Conservation (phyloP, 495 filamentous ascomycete species). For the Opeltia flavorubescens region DNA sequence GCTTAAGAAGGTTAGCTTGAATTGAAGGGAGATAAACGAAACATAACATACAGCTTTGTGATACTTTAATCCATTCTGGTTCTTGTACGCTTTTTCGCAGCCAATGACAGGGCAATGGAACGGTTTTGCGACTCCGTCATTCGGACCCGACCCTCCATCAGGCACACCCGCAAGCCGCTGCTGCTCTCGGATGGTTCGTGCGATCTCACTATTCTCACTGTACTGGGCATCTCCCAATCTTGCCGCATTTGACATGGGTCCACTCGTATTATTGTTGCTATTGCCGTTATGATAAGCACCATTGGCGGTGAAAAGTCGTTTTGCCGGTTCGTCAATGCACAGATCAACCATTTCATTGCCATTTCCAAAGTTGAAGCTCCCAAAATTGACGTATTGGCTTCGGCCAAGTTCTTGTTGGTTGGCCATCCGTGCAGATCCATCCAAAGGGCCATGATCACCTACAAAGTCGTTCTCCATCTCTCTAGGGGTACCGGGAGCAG, state of each 20-base stretch:
- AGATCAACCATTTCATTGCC: conserved; percentile 49
- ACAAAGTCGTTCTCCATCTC: conserved; percentile 46
- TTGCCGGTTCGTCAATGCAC: conserved; percentile 92
- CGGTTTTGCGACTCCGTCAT: conserved; percentile 61
- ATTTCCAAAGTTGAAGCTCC: conserved; percentile 15
- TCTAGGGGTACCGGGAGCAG: conserved; percentile 57
- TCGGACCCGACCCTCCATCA: conserved; percentile 32
- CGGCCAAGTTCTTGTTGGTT: conserved; percentile 35
- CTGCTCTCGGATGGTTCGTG: conserved; percentile 54
- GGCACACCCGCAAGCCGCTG: conserved; percentile 55
- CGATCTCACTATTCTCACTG: conserved; percentile 60
- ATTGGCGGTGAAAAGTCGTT: conserved; percentile 76
- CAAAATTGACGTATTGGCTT: conserved; percentile 30
- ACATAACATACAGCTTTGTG: conserved; percentile 46
- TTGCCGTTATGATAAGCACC: conserved; percentile 57
- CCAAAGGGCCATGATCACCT: conserved; percentile 32
- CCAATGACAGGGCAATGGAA: conserved; percentile 97
- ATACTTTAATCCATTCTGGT: conserved; percentile 95
- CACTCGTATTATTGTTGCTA: conserved; percentile 46
- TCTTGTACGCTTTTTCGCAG: conserved; percentile 99
- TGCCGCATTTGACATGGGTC: conserved; percentile 31
- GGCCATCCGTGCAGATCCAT: conserved; percentile 28
- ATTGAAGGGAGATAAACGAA: not conserved
- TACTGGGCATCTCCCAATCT: conserved; percentile 58
- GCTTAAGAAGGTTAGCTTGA: conserved; percentile 31